Conservation (phyloP, 148 eudicot species). For the Hydrangea macrophylla region DNA sequence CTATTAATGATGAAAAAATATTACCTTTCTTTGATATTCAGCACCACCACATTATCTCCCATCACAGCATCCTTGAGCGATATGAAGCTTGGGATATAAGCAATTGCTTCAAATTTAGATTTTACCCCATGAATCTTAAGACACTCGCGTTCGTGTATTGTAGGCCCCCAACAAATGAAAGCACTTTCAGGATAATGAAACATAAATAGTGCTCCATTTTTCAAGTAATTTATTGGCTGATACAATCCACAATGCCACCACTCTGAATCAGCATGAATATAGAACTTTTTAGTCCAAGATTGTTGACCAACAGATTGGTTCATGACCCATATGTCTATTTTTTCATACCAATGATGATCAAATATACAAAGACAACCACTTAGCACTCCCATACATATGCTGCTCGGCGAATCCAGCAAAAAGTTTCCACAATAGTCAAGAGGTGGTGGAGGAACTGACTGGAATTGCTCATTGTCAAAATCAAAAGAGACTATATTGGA, state of each 20-base stretch:
- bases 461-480: slow-evolving; percentile 17
- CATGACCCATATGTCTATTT: slow-evolving; percentile 16
- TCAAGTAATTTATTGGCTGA: slow-evolving; percentile 13
- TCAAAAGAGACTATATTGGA: slow-evolving; percentile 15
- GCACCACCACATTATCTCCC: slow-evolving; percentile 12
- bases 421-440: neutral
- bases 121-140: neutral
- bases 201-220: slow-evolving; percentile 16
- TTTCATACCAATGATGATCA: neutral
- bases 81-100: slow-evolving; percentile 17
- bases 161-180: slow-evolving; percentile 12
- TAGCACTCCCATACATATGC: slow-evolving; percentile 9
- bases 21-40: slow-evolving; percentile 13
- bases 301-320: slow-evolving; percentile 13
- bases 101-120: neutral
- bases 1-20: neutral
- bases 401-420: no score
- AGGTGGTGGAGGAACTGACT: slow-evolving; percentile 4
- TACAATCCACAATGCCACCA: neutral
- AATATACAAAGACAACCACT: slow-evolving; percentile 10
- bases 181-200: neutral
- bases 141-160: neutral
- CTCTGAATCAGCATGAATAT: neutral
- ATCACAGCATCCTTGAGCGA: slow-evolving; percentile 18
- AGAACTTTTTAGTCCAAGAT: slow-evolving; percentile 20